A percentile compares a stretch with the other conserved stretches of the same genome.
phyloP scores from a whole-genome alignment of 2,329 filamentous ascomycete genomes.

The Tolypocladium tundrense region DNA sequence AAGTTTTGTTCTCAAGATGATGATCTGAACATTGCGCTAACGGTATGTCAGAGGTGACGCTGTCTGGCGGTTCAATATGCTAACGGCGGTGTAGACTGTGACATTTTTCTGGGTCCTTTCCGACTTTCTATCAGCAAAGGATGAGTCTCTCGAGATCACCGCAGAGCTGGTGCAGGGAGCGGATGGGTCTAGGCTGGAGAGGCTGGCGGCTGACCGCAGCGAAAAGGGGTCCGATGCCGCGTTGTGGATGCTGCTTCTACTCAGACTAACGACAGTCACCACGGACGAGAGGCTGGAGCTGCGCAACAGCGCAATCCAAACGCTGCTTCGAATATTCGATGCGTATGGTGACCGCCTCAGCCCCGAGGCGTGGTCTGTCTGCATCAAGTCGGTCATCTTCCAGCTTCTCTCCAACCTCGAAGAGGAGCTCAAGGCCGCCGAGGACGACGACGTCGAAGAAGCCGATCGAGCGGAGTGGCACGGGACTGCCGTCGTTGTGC shows the following conservation, averaged over 20 bases:
- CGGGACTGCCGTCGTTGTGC: constrained; percentile 64
- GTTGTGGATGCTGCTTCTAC: constrained; percentile 67
- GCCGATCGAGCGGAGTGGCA: constrained; percentile 51
- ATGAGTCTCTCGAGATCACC: constrained; percentile 46
- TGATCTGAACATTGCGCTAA: constrained; percentile 90
- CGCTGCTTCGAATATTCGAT: constrained; percentile 81
- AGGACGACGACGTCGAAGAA: constrained; percentile 26
- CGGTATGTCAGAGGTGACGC: constrained; percentile 42
- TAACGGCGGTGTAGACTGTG: constrained; percentile 52
- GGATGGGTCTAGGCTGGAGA: constrained; percentile 39
- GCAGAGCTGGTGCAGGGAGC: constrained; percentile 42
- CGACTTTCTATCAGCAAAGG: constrained; percentile 64
- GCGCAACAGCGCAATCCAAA: constrained; percentile 82
- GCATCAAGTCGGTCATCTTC: constrained; percentile 72
- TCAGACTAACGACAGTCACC: constrained; percentile 61
- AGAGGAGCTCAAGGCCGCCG: constrained; percentile 34
- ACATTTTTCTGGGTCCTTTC: constrained; percentile 96
- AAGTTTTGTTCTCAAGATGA: constrained; percentile 83
- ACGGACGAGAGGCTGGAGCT: constrained; percentile 64
- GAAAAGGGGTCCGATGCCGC: constrained; percentile 56
- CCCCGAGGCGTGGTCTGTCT: constrained; percentile 72
- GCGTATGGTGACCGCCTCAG: constrained; percentile 76
- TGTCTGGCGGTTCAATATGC: background rate
- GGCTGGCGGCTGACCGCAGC: constrained; percentile 48
- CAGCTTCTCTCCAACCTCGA: constrained; percentile 64